phyloP scores from a whole-genome alignment of 345 rosid species.

The Psidium guajava region DNA sequence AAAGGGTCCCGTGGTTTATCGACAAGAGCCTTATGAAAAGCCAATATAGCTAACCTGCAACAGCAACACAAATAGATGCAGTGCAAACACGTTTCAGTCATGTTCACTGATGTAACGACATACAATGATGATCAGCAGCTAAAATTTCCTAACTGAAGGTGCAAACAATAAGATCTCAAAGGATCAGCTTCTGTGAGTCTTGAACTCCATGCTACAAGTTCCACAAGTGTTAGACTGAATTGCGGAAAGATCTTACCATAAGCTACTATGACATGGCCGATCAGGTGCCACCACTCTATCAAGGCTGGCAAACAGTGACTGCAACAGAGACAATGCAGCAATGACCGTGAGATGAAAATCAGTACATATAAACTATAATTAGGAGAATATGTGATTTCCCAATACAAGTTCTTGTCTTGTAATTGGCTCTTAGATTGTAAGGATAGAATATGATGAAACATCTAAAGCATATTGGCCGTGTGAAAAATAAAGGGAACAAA shows the following conservation, averaged over 20 bases:
- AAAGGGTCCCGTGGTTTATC: constrained; percentile 66
- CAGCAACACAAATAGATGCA: not conserved
- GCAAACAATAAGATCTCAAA: not conserved
- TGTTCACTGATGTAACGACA: not conserved
- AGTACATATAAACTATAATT: not conserved
- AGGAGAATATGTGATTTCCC: not conserved
- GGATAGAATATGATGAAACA: not conserved
- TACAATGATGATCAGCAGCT: not conserved
- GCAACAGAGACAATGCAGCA: constrained; percentile 12
- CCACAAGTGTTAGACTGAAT: not conserved
- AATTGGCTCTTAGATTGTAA: not conserved
- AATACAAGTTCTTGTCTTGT: not conserved
- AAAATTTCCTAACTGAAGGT: not conserved
- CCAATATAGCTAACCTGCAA: constrained; percentile 67
- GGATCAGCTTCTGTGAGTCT: not conserved
- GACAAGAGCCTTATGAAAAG: constrained; percentile 67
- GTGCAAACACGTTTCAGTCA: not conserved
- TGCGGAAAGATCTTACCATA: constrained; percentile 47
- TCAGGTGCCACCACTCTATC: constrained; percentile 83
- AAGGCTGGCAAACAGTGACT: constrained; percentile 71
- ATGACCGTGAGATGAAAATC: not conserved
- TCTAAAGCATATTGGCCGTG: not conserved
- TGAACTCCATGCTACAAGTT: not conserved
- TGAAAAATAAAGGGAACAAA: not conserved
- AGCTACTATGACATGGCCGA: constrained; percentile 80